Evolutionary conservation across 2,329 filamentous ascomycete genomes (phyloP).

Genomic region (Penicillium polonicum): DNA sequence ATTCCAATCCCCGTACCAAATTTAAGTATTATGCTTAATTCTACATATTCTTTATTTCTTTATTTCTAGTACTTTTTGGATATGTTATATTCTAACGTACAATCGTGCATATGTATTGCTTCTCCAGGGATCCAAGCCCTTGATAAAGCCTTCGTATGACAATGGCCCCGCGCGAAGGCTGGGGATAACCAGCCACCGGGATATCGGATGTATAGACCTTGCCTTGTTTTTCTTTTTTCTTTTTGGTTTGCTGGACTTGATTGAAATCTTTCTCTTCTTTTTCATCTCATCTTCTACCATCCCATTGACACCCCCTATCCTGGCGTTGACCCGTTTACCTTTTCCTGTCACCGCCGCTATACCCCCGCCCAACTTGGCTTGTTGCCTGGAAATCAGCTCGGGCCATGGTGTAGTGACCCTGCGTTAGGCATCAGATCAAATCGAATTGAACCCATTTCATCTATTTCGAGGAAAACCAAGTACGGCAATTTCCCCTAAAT

Average conservation of each 20-base stretch:
- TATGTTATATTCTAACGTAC: not conserved
- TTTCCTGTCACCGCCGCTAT: conserved; percentile 3
- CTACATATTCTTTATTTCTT: not conserved
- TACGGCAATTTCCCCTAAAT: not conserved
- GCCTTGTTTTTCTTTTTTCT: not conserved
- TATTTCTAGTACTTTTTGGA: not conserved
- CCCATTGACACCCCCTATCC: conserved; percentile 1
- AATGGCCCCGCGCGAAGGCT: conserved; percentile 27
- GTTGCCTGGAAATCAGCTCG: conserved; percentile 4
- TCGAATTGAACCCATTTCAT: conserved; percentile 1
- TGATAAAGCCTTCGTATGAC: conserved; percentile 1
- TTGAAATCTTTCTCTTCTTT: not conserved
- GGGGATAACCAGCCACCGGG: conserved; percentile 33
- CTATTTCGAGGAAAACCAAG: not conserved
- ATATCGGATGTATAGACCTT: conserved; percentile 23
- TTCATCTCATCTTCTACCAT: conserved; percentile 3
- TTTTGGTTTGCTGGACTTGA: not conserved
- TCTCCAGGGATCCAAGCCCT: not conserved
- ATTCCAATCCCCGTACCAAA: not conserved
- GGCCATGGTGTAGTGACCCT: conserved; percentile 20
- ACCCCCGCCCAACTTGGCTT: conserved; percentile 3
- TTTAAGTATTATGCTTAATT: conserved; percentile 2
- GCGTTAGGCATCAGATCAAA: conserved; percentile 18
- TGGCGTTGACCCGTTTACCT: not conserved
- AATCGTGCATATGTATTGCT: not conserved